phyloP scores from a whole-genome alignment of 2,329 filamentous ascomycete species.

The Colletotrichum caudatum region DNA sequence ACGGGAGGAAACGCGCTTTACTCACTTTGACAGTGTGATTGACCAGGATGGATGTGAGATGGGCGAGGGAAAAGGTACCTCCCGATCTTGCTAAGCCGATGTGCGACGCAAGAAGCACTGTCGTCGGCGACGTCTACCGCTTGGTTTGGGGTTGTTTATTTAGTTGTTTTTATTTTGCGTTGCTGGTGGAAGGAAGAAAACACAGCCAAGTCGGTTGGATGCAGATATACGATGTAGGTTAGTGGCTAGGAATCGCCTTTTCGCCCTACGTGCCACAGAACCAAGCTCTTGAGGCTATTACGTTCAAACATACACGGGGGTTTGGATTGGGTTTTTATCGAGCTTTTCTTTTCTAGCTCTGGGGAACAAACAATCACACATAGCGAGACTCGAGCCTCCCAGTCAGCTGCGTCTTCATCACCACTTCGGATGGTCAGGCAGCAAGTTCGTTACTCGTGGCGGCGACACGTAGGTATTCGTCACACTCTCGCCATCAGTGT shows the following conservation, averaged over 20 bases:
- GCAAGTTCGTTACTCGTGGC: slow-evolving; percentile 1
- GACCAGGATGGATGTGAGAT: slow-evolving; percentile 1
- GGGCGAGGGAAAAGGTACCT: slow-evolving; percentile 20
- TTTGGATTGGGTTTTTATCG: neutral
- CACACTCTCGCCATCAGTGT: slow-evolving; percentile 26
- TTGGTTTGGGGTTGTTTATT: neutral
- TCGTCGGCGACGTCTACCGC: slow-evolving; percentile 8
- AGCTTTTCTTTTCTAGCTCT: neutral
- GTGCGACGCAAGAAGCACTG: slow-evolving; percentile 3
- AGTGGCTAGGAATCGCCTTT: neutral
- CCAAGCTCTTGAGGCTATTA: neutral
- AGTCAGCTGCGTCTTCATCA: slow-evolving; percentile 12
- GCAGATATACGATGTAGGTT: no score
- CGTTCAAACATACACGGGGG: neutral
- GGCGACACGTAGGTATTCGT: slow-evolving; percentile 23
- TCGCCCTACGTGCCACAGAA: neutral
- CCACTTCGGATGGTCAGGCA: slow-evolving; percentile 27
- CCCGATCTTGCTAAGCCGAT: slow-evolving; percentile 13
- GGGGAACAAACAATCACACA: neutral
- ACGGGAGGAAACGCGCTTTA: slow-evolving; percentile 33
- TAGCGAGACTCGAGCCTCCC: neutral
- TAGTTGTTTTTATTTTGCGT: neutral
- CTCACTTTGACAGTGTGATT: slow-evolving; percentile 3
- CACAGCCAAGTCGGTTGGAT: neutral
- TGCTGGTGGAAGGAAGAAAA: slow-evolving; percentile 12